Evolutionary conservation across 208 protist species (phyloP).

Genomic region (Jaenimonas drosophilae): DNA sequence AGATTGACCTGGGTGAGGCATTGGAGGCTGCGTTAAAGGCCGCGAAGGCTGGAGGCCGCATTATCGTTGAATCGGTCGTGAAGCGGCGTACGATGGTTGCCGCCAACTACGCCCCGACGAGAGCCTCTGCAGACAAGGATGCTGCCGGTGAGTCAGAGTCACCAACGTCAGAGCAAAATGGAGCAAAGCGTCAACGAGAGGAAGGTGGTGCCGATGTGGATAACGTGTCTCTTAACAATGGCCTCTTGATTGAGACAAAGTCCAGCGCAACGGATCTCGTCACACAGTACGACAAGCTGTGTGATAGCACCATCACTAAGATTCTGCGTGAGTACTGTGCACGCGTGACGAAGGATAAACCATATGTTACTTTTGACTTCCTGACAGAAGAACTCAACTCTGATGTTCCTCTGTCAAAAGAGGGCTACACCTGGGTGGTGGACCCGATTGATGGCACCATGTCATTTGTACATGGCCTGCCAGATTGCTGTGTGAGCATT

Average conservation of each 20-base stretch:
- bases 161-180: too few relatives aligned
- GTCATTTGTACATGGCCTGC: conserved; percentile 59
- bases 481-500: conserved; percentile 74
- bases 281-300: background rate
- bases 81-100: conserved; percentile 12
- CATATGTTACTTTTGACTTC: too few relatives aligned
- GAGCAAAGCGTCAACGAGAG: too few relatives aligned
- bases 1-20: conserved; percentile 29
- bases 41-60: conserved; percentile 21
- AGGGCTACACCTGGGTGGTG: conserved; percentile 64
- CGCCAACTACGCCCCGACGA: conserved; percentile 1
- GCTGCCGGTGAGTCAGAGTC: too few relatives aligned
- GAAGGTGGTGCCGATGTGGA: too few relatives aligned
- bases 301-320: background rate
- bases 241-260: background rate
- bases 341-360: too few relatives aligned
- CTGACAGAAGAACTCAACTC: conserved; percentile 37
- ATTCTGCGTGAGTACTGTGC: too few relatives aligned
- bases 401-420: conserved; percentile 16
- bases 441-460: conserved; percentile 76
- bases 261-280: background rate
- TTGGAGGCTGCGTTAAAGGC: conserved; percentile 36
- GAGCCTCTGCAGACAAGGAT: too few relatives aligned
- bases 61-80: conserved; percentile 31
- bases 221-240: too few relatives aligned